Base-by-base conservation (phyloP, 2,329 filamentous ascomycete species). In the Furcasterigmium sp. region DNA sequence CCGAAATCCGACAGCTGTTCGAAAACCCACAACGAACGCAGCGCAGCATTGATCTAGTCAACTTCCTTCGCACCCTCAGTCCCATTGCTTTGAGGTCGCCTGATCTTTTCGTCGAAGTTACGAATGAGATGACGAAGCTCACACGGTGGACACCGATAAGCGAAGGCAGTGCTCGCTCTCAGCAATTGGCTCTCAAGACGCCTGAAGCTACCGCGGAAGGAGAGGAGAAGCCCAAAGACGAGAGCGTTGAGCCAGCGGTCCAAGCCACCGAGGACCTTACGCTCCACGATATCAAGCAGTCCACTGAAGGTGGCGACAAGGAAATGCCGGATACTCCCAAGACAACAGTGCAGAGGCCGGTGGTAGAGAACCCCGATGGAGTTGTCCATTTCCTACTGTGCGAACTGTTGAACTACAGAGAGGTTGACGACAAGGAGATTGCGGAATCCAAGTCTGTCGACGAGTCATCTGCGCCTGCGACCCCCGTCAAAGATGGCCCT, bases 321-420 rank as follows among this genome's bases (percentile, higher is more conserved):
- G 75, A 80, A 20, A 78, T 81, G 69, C 62, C 70, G 2, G 85
- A 88, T 54, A 75, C 70, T 17, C 71, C 78, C 3, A 95, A 91
- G 62, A 51, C 72, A 4, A 54, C 67, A 1, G 65, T 80, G 32
- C 96, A 94, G 64, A 73, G 87, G 8, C 91, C 93, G 1, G 75
- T 91, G 11, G 82, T 96, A 6, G 91, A 96, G 61, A 90, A 93
- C 49, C 89, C 91, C 0, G 93, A 97, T 62, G 93, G 93, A 4
- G 89, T 98, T 4, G 84, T 98, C 45, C 89, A 97, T 57, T 98
- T 95, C 63, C 73, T 98, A 18, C 80, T 98, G 5, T 94, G 87
- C 46, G 93, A 98, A 61, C 72, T 98, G 37, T 74, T 96, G 44
- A 91, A 88, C 40, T 97, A 95, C 65, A 85, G 86, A 55, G 91